phyloP scores from a whole-genome alignment of 2,329 filamentous ascomycete genomes.

The Trichoderma sp. region DNA sequence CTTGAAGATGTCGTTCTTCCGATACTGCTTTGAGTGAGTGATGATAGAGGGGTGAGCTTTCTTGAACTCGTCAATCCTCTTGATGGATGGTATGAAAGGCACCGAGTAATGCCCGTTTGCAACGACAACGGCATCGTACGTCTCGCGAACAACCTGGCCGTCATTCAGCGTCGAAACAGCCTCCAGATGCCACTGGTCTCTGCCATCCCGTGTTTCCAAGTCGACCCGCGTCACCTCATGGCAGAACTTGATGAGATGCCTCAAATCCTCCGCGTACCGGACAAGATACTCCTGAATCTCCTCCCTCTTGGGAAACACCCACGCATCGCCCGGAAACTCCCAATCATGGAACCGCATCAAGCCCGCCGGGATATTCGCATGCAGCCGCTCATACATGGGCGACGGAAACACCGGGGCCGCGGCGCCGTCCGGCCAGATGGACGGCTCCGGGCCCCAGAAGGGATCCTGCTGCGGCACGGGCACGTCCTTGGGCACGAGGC shows the following conservation, averaged over 20 bases:
- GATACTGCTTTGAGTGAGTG: constrained; percentile 77
- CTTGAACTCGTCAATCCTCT: constrained; percentile 59
- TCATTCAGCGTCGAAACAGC: constrained; percentile 49
- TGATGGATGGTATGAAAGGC: constrained; percentile 62
- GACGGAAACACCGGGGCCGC: constrained; percentile 65
- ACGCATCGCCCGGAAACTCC: constrained; percentile 58
- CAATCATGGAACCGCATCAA: constrained; percentile 79
- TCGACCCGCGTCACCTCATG: constrained; percentile 64
- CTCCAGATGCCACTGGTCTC: constrained; percentile 60
- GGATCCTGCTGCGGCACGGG: constrained; percentile 68
- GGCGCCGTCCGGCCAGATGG: constrained; percentile 46
- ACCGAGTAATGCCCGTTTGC: constrained; percentile 73
- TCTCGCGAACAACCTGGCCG: constrained; percentile 35
- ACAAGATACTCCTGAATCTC: constrained; percentile 72
- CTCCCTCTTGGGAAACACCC: constrained; percentile 71
- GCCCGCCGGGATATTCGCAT: constrained; percentile 80
- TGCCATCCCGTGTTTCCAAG: constrained; percentile 27
- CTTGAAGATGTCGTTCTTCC: constrained; percentile 58
- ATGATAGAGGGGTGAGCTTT: constrained; percentile 57
- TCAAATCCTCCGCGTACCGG: constrained; percentile 65
- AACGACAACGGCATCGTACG: constrained; percentile 72
- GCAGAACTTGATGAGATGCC: constrained; percentile 64
- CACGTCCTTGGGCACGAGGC: constrained; percentile 43
- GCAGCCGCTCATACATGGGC: constrained; percentile 75
- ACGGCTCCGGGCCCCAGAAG: constrained; percentile 59